Base-by-base conservation (phyloP, 2,329 filamentous ascomycete genomes). In the Calonectria montana region DNA sequence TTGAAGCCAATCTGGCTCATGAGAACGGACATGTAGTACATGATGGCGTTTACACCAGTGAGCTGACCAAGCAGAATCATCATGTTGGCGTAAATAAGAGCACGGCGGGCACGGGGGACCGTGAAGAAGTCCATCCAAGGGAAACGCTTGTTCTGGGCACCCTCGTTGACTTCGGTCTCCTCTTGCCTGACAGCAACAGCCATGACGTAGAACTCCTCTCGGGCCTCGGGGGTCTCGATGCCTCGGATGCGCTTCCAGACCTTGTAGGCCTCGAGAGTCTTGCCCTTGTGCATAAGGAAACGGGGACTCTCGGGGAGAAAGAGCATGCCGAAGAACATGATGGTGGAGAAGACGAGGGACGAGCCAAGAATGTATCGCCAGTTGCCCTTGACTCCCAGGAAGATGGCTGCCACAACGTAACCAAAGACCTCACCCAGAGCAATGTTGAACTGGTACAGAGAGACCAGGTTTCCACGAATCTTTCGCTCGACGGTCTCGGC, bases 101-200 rank as follows among this genome's bases (percentile, higher is more conserved):
- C 90, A 12, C 92, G 87, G 25, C 91, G 89, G n/a, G 90, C 90
- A 39, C 93, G 89, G 8, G 91, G 90, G 47, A 91, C 89, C 21
- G 92, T 94, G 83, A 94, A 89, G 83, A 94, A 93, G 80, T 94
- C 92, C 85, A 94, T 86, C 91, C 92, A 94, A 0, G 91, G 89
- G 82, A 89, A 93, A 31, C 87, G 87, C 69, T 87, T 87, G 76
- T 89, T 89, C 65, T 85, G 84, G 9, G 86, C 83, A 9, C 87
- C 87, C 73, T 88, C 86, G n/a, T 81, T 79, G 10, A 89, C 85
- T 4, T 87, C 83, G 29, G 86, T 87, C 74, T 92, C 86, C 74
- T 92, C 89, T 25, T 87, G 86, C 37, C 84, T 84, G 13, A 93
- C 89, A 0, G 88, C 85, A n/a, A 88, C 86, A 71, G 91, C 91